A percentile compares a stretch with the other conserved stretches of the same genome.
Conservation (phyloP, 768 basidiomycete species). For the Boletus subcaerulescens region DNA sequence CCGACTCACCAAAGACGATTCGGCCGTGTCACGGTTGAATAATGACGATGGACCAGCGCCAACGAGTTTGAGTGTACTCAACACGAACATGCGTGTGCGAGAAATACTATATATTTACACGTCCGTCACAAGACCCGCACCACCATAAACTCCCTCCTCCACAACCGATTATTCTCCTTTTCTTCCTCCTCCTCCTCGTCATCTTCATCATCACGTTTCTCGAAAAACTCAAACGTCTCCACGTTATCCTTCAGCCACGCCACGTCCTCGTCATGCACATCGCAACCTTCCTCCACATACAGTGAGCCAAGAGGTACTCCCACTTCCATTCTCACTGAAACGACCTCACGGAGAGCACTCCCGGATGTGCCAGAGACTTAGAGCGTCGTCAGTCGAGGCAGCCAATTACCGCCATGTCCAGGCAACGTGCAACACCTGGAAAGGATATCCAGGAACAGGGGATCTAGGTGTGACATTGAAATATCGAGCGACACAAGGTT, state of each 20-base stretch:
- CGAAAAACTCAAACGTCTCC: background rate
- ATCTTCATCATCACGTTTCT: background rate
- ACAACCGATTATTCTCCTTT: too few relatives aligned
- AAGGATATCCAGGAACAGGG: background rate
- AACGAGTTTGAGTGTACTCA: too few relatives aligned
- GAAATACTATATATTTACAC: too few relatives aligned
- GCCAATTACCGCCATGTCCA: conserved; percentile 24
- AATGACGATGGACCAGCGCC: too few relatives aligned
- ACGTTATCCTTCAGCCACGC: background rate
- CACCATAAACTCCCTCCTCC: too few relatives aligned
- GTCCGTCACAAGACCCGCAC: too few relatives aligned
- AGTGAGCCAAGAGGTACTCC: background rate
- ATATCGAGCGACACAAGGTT: conserved; percentile 42
- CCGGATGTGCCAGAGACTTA: conserved; percentile 41
- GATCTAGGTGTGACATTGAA: background rate
- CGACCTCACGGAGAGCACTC: background rate
- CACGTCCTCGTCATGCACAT: background rate
- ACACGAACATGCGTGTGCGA: too few relatives aligned
- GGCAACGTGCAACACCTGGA: background rate
- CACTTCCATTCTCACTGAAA: background rate
- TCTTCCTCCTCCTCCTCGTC: too few relatives aligned
- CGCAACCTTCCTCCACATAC: background rate
- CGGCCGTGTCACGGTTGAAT: too few relatives aligned
- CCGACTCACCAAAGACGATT: too few relatives aligned
- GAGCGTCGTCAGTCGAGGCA: conserved; percentile 52